Evolutionary conservation across 108 stramenopile species (phyloP), one percentile per base, ranked within the genome.

Genomic region (Skeletonema menzelii): DNA sequence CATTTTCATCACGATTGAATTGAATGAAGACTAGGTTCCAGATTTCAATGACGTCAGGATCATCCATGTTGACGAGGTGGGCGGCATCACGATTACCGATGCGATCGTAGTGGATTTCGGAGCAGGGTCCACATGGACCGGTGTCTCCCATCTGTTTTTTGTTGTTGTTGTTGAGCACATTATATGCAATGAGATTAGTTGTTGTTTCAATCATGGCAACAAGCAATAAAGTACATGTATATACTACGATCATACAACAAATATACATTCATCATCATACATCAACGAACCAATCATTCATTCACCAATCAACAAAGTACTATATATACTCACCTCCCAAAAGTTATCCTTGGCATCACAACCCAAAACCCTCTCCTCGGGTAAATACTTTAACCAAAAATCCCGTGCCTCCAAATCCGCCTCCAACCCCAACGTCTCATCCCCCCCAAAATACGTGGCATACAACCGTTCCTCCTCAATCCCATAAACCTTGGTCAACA

Each of bases 11-110:
- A 49, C 93, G 86, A 79, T 97, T 97, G 90, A 87, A 99, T 85
- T 98, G 97, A 74, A 99, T 98, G 67, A 99, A 99, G 24, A 99
- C 98, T 27, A 90, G 79, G 80, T 97, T 98, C 98, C 98, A 99
- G 59, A 99, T 97, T 86, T 97, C 96, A 65, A 96, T 90, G 31
- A 97, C 93, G 69, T 96, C 84, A 5, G 97, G 95, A 73, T 91
- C 92, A 84, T 99, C 98, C 8, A 82, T 87, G 79, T 99, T 99
- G 60, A 99, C 99, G n/a, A 99, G 83, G 19, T 72, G 35, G 6
- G 93, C 65, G 26, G 97, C 99, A 69, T 97, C 89, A 32, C 98
- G 86, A 49, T 86, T 84, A 19, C 97, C 97, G 69, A 97, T 94
- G 37, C 97, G 88, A 73, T 99, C 98, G 80, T 94, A 99, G 79